These are phyloP conservation scores for Magnolia changhungtana DNA, from an alignment of 164 flowering plant genomes.

Conservation along the genomic window DNA sequence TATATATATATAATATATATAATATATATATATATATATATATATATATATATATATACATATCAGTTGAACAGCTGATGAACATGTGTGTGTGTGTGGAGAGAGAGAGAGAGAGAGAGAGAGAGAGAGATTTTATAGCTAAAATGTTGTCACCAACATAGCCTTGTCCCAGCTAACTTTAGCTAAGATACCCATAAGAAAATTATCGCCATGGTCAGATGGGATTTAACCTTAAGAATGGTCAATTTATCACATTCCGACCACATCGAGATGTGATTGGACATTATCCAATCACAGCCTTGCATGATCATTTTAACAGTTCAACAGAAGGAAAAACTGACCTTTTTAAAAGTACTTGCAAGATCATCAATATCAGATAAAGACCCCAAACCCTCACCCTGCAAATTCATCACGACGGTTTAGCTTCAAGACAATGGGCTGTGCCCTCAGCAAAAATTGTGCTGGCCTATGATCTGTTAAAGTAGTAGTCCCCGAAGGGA, in stretches of 20 bases:
- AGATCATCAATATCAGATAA: constrained; percentile 63
- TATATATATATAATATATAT: too few relatives aligned
- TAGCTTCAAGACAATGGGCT: background rate
- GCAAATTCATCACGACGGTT: constrained; percentile 13
- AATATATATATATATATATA: too few relatives aligned
- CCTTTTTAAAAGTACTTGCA: constrained; percentile 62
- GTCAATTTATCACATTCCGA: background rate
- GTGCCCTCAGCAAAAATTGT: background rate
- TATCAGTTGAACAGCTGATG: background rate
- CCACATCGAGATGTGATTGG: background rate
- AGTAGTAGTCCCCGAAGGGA: background rate
- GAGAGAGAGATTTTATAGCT: background rate
- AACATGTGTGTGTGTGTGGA: too few relatives aligned
- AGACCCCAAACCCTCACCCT: constrained; percentile 47
- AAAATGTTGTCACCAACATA: background rate
- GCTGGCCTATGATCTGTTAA: background rate
- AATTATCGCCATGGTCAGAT: background rate
- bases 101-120: too few relatives aligned
- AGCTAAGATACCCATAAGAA: background rate
- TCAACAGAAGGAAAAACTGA: constrained; percentile 17
- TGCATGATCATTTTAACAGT: background rate
- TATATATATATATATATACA: background rate
- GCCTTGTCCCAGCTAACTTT: background rate
- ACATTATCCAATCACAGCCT: background rate
- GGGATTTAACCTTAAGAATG: background rate